Evolutionary conservation across 192 early-diverging fungal species (phyloP).

Genomic region (Entomortierella chlamydospora): DNA sequence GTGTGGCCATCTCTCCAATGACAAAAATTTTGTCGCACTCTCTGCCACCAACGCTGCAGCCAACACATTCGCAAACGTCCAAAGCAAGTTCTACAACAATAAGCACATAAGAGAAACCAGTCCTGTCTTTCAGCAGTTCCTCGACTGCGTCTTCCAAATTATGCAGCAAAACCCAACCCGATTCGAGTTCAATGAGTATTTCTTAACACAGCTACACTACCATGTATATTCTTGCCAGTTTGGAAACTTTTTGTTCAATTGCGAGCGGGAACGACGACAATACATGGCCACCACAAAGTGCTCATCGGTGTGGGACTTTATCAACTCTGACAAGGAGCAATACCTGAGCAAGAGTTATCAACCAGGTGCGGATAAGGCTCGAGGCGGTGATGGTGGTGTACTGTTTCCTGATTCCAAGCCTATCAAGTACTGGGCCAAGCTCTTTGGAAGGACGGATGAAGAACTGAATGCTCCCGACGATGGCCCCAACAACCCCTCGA

Average conservation of each 20-base stretch:
- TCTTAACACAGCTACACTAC: constrained; percentile 85
- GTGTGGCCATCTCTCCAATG: constrained; percentile 88
- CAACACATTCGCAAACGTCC: constrained; percentile 70
- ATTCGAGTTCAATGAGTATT: constrained; percentile 92
- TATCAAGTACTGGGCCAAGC: constrained; percentile 78
- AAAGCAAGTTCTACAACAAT: constrained; percentile 67
- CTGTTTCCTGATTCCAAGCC: constrained; percentile 73
- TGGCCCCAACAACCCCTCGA: constrained; percentile 5
- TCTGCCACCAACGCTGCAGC: constrained; percentile 65
- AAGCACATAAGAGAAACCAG: constrained; percentile 84
- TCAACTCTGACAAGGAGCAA: constrained; percentile 65
- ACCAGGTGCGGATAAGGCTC: constrained; percentile 55
- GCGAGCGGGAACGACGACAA: constrained; percentile 77
- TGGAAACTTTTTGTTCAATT: constrained; percentile 95
- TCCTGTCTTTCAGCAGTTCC: constrained; percentile 97
- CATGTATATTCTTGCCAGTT: constrained; percentile 93
- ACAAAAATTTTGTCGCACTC: constrained; percentile 71
- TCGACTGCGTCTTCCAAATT: constrained; percentile 96
- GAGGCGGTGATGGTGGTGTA: constrained; percentile 65
- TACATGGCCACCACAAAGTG: constrained; percentile 61
- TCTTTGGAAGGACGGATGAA: constrained; percentile 72
- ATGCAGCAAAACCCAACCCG: constrained; percentile 87
- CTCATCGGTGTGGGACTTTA: constrained; percentile 84
- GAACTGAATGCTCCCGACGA: constrained; percentile 59
- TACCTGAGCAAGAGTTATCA: constrained; percentile 74